These are phyloP conservation scores for Trichaptum fuscoviolaceum DNA, from an alignment of 768 basidiomycete genomes.

Conservation along the genomic window DNA sequence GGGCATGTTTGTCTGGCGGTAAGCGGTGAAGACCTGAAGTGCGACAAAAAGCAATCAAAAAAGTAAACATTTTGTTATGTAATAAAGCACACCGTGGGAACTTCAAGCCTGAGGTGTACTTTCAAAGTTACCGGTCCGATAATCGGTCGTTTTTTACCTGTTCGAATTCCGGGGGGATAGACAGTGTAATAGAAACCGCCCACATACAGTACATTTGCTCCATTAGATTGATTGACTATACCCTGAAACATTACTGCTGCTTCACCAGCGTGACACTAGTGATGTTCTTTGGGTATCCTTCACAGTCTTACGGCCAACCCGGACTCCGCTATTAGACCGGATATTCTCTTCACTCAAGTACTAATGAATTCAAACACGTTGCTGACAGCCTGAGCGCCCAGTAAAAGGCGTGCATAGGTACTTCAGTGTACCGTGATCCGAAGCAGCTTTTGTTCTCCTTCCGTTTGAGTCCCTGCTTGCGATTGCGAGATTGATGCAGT, in stretches of 20 bases:
- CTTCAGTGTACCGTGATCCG: no score
- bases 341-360: background rate
- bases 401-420: background rate
- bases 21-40: conserved; percentile 1
- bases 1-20: background rate
- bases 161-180: no score
- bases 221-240: no score
- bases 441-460: background rate
- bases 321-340: background rate
- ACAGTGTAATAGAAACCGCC: no score
- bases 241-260: no score
- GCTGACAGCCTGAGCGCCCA: background rate
- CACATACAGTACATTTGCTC: no score
- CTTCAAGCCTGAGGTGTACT: no score
- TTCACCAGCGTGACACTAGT: no score
- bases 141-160: no score
- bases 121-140: no score
- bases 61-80: background rate
- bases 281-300: no score
- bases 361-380: no score
- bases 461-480: background rate
- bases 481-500: background rate
- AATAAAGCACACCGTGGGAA: background rate
- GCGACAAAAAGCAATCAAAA: background rate
- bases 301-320: background rate